Evolutionary conservation across 2,329 filamentous ascomycete species (phyloP).

Genomic region (Sporothrix mexicana): DNA sequence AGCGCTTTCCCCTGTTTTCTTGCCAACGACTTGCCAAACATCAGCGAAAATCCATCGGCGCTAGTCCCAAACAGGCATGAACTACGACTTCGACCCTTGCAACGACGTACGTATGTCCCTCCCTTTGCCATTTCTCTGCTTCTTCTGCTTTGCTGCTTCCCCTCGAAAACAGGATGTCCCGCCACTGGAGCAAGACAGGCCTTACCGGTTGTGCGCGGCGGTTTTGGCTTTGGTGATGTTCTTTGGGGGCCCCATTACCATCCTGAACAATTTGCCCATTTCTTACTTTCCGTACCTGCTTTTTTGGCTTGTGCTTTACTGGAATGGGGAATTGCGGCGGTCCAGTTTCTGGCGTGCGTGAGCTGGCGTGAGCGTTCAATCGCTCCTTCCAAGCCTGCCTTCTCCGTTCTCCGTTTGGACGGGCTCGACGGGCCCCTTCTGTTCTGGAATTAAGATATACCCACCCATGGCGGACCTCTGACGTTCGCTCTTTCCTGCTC

Average conservation of each 20-base stretch:
- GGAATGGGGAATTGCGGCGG: constrained; percentile 2
- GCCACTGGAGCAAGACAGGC: constrained; percentile 11
- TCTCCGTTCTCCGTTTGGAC: neutral
- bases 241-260: neutral
- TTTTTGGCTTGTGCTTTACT: constrained; percentile 13
- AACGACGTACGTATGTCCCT: constrained; percentile 21
- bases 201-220: neutral
- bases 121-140: neutral
- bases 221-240: neutral
- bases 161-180: constrained; percentile 6
- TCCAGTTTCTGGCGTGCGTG: neutral
- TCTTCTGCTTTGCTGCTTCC: neutral
- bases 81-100: constrained; percentile 9
- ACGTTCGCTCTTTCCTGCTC: too few species aligned
- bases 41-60: neutral
- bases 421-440: neutral
- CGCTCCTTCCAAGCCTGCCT: constrained; percentile 2
- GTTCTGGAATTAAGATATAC: constrained; percentile 20
- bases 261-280: constrained; percentile 19
- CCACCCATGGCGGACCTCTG: neutral
- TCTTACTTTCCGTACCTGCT: neutral
- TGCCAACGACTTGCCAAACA: neutral
- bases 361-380: constrained; percentile 4
- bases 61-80: constrained; percentile 19
- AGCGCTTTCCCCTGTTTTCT: neutral